Conservation (phyloP, 2,329 filamentous ascomycete genomes). For the Calonectria pseudoreteaudii region DNA sequence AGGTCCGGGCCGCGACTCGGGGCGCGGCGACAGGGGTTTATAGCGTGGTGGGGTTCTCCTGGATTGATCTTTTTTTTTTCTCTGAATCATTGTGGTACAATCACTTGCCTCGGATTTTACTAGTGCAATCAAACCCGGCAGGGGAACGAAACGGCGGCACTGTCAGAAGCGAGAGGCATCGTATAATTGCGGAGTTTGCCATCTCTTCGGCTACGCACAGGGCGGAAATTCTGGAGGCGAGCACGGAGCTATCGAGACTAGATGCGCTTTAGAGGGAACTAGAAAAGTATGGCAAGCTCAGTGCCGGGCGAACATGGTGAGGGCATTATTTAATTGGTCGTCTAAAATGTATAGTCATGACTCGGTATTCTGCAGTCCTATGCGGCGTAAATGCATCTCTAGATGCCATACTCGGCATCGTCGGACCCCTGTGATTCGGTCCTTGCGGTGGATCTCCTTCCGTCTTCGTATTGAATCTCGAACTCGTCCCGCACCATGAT, state of each 20-base stretch:
- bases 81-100: neutral
- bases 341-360: neutral
- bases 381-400: neutral
- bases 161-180: neutral
- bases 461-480: conserved; percentile 38
- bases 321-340: neutral
- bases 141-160: neutral
- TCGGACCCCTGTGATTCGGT: conserved; percentile 34
- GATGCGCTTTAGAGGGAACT: neutral
- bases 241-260: neutral
- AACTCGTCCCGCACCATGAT: conserved; percentile 38
- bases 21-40: neutral
- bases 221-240: neutral
- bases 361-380: neutral
- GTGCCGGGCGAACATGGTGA: neutral
- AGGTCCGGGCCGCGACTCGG: conserved; percentile 14
- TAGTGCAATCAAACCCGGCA: neutral
- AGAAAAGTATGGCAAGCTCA: neutral
- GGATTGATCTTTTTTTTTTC: neutral
- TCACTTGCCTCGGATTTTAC: neutral
- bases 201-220: neutral
- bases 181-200: neutral
- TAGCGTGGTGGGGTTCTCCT: neutral
- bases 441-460: conserved; percentile 21
- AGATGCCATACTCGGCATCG: conserved; percentile 31